Percentiles rank a stretch among this genome's conserved stretches.
These are phyloP conservation scores for Mycena citricolor DNA, from an alignment of 1,284 basidiomycete species.

Conservation along the genomic window DNA sequence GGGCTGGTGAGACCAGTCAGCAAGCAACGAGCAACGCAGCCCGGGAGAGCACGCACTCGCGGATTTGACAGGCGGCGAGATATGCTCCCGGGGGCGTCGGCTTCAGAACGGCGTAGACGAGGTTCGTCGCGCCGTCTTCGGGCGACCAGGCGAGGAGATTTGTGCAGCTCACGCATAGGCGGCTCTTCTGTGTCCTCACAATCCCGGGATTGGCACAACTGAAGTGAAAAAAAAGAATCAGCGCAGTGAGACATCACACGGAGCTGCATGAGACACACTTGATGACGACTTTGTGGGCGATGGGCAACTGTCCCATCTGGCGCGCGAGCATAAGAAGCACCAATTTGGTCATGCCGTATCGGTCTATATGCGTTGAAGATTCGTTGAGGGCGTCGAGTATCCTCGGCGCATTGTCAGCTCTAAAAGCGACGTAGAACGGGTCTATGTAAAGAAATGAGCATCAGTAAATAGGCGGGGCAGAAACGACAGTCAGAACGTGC, in stretches of 20 bases:
- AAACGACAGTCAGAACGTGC: not conserved
- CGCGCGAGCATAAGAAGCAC: constrained; percentile 8
- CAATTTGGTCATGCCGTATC: constrained; percentile 10
- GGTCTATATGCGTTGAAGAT: constrained; percentile 5
- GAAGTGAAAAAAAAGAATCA: not conserved
- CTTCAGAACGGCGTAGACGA: constrained; percentile 6
- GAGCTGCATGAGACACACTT: constrained; percentile 4
- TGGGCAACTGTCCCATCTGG: constrained; percentile 1
- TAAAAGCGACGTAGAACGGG: constrained; percentile 3
- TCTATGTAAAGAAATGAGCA: not conserved
- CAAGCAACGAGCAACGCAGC: no score
- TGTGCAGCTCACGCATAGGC: no score
- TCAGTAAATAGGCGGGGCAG: not conserved
- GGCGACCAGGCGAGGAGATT: constrained; percentile 7
- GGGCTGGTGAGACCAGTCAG: no score
- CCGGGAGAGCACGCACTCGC: no score
- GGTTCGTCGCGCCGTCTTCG: constrained; percentile 7
- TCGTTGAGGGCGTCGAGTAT: constrained; percentile 7
- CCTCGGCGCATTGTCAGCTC: not conserved
- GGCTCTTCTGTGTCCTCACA: no score
- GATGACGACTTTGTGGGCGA: constrained; percentile 12
- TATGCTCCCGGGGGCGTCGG: constrained; percentile 13
- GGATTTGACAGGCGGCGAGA: constrained; percentile 5
- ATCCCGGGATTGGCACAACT: constrained; percentile 15
- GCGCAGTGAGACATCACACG: not conserved